Evolutionary conservation across 345 rosid genomes (phyloP), one percentile per base, ranked within the genome.

Genomic region (Litchi chinensis): DNA sequence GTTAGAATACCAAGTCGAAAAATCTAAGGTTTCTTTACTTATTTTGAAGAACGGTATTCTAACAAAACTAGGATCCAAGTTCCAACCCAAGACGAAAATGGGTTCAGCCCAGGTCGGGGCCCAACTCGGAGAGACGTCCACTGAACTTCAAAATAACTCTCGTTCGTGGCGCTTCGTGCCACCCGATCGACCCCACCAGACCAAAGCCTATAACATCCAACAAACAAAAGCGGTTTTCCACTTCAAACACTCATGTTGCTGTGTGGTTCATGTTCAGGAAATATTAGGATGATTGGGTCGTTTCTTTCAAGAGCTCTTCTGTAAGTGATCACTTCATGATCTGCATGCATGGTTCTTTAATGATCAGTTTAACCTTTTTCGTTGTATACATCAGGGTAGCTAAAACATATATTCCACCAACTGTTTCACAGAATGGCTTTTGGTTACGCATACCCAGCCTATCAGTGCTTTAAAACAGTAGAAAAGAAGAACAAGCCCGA

Each of bases 361-460:
- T 32, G 37, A 9, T 24, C 32, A 32, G 26, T 18, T 28, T 26
- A 21, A 37, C 1, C 12, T 4, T n/a, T 19, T 52, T 12, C 4
- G 41, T 22, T 46, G 5, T 70, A 1, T 19, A 22, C 24, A 12
- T 18, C 44, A 10, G 75, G 18, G 28, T 28, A 32, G 18, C 56
- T 50, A 50, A 11, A 50, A 3, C 13, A 50, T 50, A 50, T 50
- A 16, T 13, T 50, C 18, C 56, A 50, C 15, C 16, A 50, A 50
- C 56, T 50, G 19, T 50, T 50, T 43, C 13, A 74, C 88, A 92
- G 97, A 62, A 85, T 91, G 93, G 75, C 82, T 64, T 84, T 92
- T 64, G 97, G 96, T 8, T 92, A 95, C 79, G 93, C 88, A 2
- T 93, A 93, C 71, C 98, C 96, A 1, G 97, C 97, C 3, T 93